Conservation (phyloP, 768 basidiomycete genomes). For the Phlegmacium glaucopus region DNA sequence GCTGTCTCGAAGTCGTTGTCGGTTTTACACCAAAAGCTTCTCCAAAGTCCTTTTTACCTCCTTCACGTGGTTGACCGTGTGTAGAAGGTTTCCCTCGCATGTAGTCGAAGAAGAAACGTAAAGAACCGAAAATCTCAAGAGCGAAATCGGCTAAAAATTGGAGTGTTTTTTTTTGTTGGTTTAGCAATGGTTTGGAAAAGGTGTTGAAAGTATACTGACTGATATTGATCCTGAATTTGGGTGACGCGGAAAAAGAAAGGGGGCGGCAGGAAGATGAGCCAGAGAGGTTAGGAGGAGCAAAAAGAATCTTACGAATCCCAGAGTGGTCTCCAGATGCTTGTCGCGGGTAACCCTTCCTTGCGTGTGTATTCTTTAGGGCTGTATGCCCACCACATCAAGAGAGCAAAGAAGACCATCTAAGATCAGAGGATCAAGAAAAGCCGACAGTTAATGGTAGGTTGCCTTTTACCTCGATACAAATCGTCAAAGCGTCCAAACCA, state of each 20-base stretch:
- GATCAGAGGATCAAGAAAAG: slow-evolving; percentile 7
- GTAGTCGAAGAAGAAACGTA: no score
- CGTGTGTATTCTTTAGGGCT: slow-evolving; percentile 60
- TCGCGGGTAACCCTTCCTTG: slow-evolving; percentile 35
- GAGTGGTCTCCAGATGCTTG: slow-evolving; percentile 65
- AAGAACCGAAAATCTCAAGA: no score
- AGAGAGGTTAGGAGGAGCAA: slow-evolving; percentile 13
- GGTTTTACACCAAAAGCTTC: no score
- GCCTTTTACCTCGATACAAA: slow-evolving; percentile 70
- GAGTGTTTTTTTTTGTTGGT: neutral
- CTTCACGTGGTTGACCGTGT: no score
- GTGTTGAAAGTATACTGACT: slow-evolving; percentile 13
- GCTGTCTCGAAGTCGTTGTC: no score
- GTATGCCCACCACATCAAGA: slow-evolving; percentile 85
- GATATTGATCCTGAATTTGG: slow-evolving; percentile 34
- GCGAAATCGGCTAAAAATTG: slow-evolving; percentile 12
- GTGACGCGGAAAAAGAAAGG: no score
- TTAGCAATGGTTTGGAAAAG: neutral
- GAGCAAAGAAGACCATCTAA: slow-evolving; percentile 82
- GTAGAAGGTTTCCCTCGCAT: no score
- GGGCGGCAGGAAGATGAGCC: no score
- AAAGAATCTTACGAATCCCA: slow-evolving; percentile 55
- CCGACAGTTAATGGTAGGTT: neutral
- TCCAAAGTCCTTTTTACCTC: no score
- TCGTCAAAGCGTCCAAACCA: slow-evolving; percentile 78